Percentiles rank a stretch among this genome's conserved stretches.
phyloP scores from a whole-genome alignment of 1,139 yeast species.

The Zygoascus sp. region DNA sequence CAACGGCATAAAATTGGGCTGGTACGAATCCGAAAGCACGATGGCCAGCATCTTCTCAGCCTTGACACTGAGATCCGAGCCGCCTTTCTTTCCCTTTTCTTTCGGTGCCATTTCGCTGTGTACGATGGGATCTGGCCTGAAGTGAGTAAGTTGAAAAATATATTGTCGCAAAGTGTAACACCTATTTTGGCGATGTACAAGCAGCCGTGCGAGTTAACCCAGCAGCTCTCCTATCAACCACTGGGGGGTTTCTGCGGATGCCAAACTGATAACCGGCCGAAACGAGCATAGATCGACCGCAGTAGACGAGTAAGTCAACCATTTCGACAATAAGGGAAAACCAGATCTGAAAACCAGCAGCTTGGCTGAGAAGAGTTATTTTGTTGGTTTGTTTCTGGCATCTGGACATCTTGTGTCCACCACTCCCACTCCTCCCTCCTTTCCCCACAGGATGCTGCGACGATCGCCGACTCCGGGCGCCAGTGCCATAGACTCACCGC shows the following conservation, averaged over 20 bases:
- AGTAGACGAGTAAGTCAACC: no score
- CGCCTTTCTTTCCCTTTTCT: slow-evolving; percentile 28
- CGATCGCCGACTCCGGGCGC: neutral
- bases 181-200: neutral
- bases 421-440: no score
- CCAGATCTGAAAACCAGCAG: no score
- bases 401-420: no score
- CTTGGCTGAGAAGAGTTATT: no score
- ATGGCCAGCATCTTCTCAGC: slow-evolving; percentile 75
- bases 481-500: no score
- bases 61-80: slow-evolving; percentile 38
- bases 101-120: slow-evolving; percentile 29
- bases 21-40: slow-evolving; percentile 88
- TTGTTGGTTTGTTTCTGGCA: no score
- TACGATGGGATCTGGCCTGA: neutral
- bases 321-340: no score
- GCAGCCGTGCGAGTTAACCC: neutral
- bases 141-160: neutral
- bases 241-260: no score
- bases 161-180: neutral
- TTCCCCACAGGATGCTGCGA: no score
- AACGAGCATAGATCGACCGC: no score
- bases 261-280: no score
- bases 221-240: neutral
- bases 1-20: slow-evolving; percentile 87